Evolutionary conservation across 441 rosid genomes (phyloP), one percentile per base, ranked within the genome.

Genomic region (Croton setiger): DNA sequence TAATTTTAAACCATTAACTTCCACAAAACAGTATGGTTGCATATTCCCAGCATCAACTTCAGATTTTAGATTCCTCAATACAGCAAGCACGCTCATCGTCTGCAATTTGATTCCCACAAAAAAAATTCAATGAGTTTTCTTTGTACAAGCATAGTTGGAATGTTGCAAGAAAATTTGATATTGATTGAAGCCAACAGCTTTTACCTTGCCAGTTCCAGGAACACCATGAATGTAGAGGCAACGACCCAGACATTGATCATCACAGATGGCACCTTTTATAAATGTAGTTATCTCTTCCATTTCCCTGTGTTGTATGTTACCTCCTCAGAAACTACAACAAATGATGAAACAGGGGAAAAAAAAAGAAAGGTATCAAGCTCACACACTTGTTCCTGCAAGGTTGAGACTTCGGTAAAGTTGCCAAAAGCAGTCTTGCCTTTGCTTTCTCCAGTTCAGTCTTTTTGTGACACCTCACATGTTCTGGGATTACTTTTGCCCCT

Each of bases 141-240:
- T 54, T 33, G 70, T 41, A 60, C 31, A 47, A 45, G 57, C 70
- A 60, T 56, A 9, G 41, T 66, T 11, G 48, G 37, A 23, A 59
- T 35, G 12, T 43, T 43, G 55, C 39, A 49, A 13, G 35, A 11
- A 63, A 10, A 21, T n/a, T 59, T 63, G 4, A 41, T 27, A 27
- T 23, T 61, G 53, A 48, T 56, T 44, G 53, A 20, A 61, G 66
- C 35, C 35, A 41, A 62, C 13, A 63, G 72, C 47, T 64, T 56
- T 47, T 80, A 88, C 93, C 91, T 95, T 95, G 76, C 98, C 99
- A n/a, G 99, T 92, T 73, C 99, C 99, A 0, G 99, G 99, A 83
- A 95, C 99, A 78, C 98, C 99, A 66, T 92, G 98, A 75, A 92
- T 82, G 49, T 92, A 95, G 75, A 95, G 88, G 72, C 98, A 95